Conservation (phyloP, 352 stramenopile species). For the Halophytophthora polymorphica region DNA sequence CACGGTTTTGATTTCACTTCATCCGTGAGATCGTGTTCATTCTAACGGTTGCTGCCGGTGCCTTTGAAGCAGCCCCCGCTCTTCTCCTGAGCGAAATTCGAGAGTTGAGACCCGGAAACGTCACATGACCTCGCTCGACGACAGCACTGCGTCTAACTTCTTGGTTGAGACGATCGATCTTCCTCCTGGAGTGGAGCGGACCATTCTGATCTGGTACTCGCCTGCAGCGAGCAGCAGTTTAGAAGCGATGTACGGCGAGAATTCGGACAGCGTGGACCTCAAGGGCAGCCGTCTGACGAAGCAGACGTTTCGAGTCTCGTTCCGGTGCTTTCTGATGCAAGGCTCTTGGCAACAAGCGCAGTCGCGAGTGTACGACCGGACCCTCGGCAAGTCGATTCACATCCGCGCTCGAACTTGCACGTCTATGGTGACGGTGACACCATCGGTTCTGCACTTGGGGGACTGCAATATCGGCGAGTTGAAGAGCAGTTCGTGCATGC, state of each 20-base stretch:
- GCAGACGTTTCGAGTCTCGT: slow-evolving; percentile 86
- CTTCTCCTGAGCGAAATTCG: slow-evolving; percentile 67
- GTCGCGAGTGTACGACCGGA: slow-evolving; percentile 82
- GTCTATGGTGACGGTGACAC: slow-evolving; percentile 82
- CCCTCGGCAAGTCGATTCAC: slow-evolving; percentile 83
- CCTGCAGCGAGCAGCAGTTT: slow-evolving; percentile 40
- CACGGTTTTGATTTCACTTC: not conserved
- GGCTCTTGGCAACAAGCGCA: slow-evolving; percentile 84
- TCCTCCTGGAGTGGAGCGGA: slow-evolving; percentile 81
- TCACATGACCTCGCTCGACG: slow-evolving; percentile 42
- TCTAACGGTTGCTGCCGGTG: slow-evolving; percentile 2
- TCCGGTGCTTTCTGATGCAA: slow-evolving; percentile 85
- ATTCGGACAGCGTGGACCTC: slow-evolving; percentile 64
- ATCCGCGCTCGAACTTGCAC: slow-evolving; percentile 84
- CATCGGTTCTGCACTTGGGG: slow-evolving; percentile 81
- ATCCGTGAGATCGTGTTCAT: not conserved
- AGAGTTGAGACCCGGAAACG: slow-evolving; percentile 46
- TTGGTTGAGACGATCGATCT: slow-evolving; percentile 86
- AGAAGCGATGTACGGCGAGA: slow-evolving; percentile 37
- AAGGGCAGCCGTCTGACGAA: slow-evolving; percentile 81
- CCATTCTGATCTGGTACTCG: slow-evolving; percentile 88
- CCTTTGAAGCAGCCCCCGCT: slow-evolving; percentile 55
- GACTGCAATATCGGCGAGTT: slow-evolving; percentile 90
- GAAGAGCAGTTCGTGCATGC: slow-evolving; percentile 81
- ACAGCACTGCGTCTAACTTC: slow-evolving; percentile 78